Evolutionary conservation across 2,329 filamentous ascomycete genomes (phyloP).

Genomic region (Trichoderma hamatum): DNA sequence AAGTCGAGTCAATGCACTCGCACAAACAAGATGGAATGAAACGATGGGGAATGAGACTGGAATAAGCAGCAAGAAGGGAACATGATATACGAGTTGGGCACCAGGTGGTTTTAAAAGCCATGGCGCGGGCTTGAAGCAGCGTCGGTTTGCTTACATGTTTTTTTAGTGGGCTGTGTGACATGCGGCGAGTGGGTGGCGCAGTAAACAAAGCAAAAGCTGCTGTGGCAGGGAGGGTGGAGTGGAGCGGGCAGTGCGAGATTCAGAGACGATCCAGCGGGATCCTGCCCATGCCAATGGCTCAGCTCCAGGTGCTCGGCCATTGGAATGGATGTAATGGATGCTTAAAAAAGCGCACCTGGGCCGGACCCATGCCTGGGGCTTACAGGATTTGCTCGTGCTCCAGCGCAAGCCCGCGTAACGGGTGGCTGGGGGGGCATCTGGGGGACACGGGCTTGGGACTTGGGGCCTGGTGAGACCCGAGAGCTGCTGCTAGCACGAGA

Average conservation of each 20-base stretch:
- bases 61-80: neutral
- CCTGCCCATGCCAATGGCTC: neutral
- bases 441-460: neutral
- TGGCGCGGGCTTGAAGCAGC: constrained; percentile 19
- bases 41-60: constrained; percentile 3
- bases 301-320: neutral
- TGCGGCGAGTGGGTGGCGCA: constrained; percentile 27
- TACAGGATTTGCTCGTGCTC: neutral
- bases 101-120: constrained; percentile 26
- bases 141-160: constrained; percentile 8
- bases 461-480: neutral
- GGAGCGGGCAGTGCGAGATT: constrained; percentile 23
- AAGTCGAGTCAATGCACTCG: constrained; percentile 11
- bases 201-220: constrained; percentile 6
- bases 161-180: constrained; percentile 17
- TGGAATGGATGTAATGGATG: neutral
- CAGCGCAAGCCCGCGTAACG: neutral
- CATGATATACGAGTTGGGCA: constrained; percentile 21
- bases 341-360: neutral
- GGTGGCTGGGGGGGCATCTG: neutral
- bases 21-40: constrained; percentile 14
- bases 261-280: constrained; percentile 8
- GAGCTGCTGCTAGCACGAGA: neutral
- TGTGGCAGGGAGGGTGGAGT: constrained; percentile 13
- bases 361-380: neutral